These are phyloP conservation scores for Chamaecyparis obtusa DNA, from an alignment of 75 land plant species.

Conservation along the genomic window DNA sequence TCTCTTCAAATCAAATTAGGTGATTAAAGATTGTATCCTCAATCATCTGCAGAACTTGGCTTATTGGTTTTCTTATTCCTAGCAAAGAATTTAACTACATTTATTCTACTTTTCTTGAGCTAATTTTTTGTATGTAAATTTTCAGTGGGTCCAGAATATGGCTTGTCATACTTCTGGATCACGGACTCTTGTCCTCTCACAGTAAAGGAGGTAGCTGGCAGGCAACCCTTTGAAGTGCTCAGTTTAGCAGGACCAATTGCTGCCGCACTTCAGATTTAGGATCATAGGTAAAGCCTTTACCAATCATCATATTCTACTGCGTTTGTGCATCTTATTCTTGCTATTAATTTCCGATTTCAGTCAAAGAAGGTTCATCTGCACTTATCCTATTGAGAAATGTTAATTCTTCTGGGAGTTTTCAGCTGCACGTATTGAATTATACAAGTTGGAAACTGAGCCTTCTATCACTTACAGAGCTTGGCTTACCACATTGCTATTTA, in stretches of 20 bases:
- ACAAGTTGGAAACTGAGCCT: not conserved
- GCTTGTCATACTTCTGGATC: slow-evolving; percentile 78
- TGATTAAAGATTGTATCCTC: not conserved
- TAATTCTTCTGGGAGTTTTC: not conserved
- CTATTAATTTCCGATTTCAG: not conserved
- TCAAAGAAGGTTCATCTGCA: not conserved
- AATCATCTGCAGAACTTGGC: not conserved
- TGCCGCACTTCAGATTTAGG: slow-evolving; percentile 61
- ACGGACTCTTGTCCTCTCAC: slow-evolving; percentile 81
- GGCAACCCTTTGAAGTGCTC: slow-evolving; percentile 66
- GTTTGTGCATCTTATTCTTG: not conserved
- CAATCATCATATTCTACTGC: not conserved
- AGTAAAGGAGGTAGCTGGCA: slow-evolving; percentile 58
- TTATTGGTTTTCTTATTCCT: not conserved
- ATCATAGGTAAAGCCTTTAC: slow-evolving; percentile 2
- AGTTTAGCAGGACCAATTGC: slow-evolving; percentile 77
- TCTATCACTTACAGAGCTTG: not conserved
- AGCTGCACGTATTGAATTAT: not conserved
- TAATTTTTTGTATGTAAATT: not conserved
- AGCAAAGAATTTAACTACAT: not conserved
- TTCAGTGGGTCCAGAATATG: slow-evolving; percentile 45
- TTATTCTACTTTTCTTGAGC: not conserved
- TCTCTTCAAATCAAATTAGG: too few species aligned
- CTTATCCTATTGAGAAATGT: not conserved
- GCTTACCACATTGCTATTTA: not conserved